These are phyloP conservation scores for Lolium rigidum DNA, from an alignment of 176 grass and related monocot genomes.

Conservation along the genomic window DNA sequence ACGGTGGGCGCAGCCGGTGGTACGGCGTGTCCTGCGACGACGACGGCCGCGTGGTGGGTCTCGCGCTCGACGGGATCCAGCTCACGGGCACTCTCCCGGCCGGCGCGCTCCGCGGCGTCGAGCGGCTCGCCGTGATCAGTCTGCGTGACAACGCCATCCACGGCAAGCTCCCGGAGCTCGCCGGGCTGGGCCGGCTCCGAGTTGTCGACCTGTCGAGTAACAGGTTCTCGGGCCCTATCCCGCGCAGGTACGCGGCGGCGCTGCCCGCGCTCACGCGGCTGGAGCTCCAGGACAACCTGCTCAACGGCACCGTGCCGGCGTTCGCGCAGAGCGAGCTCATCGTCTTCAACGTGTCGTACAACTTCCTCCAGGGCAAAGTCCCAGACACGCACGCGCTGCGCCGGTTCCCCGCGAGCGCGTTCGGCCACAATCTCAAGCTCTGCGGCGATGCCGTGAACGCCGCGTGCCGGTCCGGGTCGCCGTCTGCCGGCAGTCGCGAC, in stretches of 20 bases:
- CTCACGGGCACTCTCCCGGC: constrained; percentile 63
- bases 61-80: constrained; percentile 67
- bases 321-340: constrained; percentile 60
- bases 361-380: constrained; percentile 81
- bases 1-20: constrained; percentile 71
- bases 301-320: constrained; percentile 70
- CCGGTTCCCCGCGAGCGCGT: constrained; percentile 60
- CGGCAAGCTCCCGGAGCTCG: constrained; percentile 66
- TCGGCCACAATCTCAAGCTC: constrained; percentile 72
- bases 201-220: constrained; percentile 75
- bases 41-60: constrained; percentile 60
- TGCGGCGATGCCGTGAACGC: constrained; percentile 59
- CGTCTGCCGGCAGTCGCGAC: not conserved
- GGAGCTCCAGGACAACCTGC: constrained; percentile 89
- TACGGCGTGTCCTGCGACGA: constrained; percentile 67
- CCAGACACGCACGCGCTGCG: constrained; percentile 56
- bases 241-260: constrained; percentile 31
- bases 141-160: constrained; percentile 80
- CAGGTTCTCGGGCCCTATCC: constrained; percentile 86
- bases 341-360: constrained; percentile 88
- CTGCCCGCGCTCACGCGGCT: constrained; percentile 49
- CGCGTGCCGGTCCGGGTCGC: constrained; percentile 25
- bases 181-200: constrained; percentile 54
- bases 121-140: constrained; percentile 52
- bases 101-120: constrained; percentile 44